phyloP scores from a whole-genome alignment of 371 early-diverging fungal genomes.

The Lichtheimia ornata region DNA sequence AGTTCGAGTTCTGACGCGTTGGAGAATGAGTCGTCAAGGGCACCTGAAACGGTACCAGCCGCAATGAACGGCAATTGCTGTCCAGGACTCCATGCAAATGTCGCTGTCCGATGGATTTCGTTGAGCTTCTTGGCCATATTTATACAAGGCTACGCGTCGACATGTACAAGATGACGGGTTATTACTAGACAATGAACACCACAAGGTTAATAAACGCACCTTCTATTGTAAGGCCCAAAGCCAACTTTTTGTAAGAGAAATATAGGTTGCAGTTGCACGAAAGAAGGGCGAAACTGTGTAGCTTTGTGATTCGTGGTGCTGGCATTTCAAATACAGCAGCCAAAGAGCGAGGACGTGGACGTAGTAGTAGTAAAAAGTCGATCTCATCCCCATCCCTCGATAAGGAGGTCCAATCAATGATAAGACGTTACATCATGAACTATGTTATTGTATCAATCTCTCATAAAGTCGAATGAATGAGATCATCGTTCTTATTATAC shows the following conservation, averaged over 20 bases:
- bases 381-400: too few relatives aligned
- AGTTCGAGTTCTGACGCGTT: slow-evolving; percentile 91
- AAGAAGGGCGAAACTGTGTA: slow-evolving; percentile 1
- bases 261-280: slow-evolving; percentile 4
- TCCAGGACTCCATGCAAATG: slow-evolving; percentile 83
- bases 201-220: neutral
- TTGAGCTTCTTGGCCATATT: slow-evolving; percentile 60
- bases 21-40: slow-evolving; percentile 94
- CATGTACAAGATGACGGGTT: neutral
- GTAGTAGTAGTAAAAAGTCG: too few relatives aligned
- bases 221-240: neutral
- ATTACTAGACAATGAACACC: neutral
- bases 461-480: too few relatives aligned
- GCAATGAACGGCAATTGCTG: slow-evolving; percentile 78
- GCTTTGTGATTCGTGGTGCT: too few relatives aligned
- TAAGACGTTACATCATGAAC: too few relatives aligned
- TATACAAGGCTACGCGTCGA: slow-evolving; percentile 3
- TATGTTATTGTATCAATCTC: too few relatives aligned
- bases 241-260: neutral
- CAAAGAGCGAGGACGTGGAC: too few relatives aligned
- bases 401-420: too few relatives aligned
- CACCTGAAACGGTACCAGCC: slow-evolving; percentile 95
- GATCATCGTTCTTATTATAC: too few relatives aligned
- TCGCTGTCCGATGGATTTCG: slow-evolving; percentile 79
- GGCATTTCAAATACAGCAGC: too few relatives aligned